Evolutionary conservation across 192 early-diverging fungal genomes (phyloP).

Genomic region (Rhizoclosmatium sp.): DNA sequence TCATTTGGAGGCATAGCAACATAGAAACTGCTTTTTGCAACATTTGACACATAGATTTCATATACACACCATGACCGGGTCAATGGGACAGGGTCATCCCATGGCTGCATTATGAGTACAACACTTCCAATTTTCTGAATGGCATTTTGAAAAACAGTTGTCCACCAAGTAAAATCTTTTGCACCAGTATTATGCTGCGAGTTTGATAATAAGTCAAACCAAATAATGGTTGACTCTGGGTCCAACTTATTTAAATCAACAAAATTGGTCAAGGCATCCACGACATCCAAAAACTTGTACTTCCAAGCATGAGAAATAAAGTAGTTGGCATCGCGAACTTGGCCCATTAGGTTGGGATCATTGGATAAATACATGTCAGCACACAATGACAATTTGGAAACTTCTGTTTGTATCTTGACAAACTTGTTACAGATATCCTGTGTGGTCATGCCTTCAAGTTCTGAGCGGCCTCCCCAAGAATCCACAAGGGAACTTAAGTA

Average conservation of each 20-base stretch:
- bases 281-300: slow-evolving; percentile 27
- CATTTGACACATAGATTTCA: slow-evolving; percentile 30
- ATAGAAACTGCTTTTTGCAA: slow-evolving; percentile 28
- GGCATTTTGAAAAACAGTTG: slow-evolving; percentile 14
- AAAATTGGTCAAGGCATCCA: slow-evolving; percentile 26
- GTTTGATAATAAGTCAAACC: slow-evolving; percentile 40
- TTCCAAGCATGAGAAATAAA: slow-evolving; percentile 35
- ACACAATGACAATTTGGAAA: not conserved
- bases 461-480: slow-evolving; percentile 19
- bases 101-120: slow-evolving; percentile 28
- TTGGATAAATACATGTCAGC: not conserved
- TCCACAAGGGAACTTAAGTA: not conserved
- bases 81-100: slow-evolving; percentile 29
- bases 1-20: slow-evolving; percentile 9
- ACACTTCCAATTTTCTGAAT: slow-evolving; percentile 24
- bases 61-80: slow-evolving; percentile 40
- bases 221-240: not conserved
- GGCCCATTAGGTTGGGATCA: too few species aligned
- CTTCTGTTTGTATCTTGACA: slow-evolving; percentile 28
- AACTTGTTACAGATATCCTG: slow-evolving; percentile 36
- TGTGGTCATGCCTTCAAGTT: slow-evolving; percentile 12
- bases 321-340: slow-evolving; percentile 1
- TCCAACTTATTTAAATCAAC: not conserved
- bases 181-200: slow-evolving; percentile 4
- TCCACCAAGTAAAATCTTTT: slow-evolving; percentile 29